phyloP scores from a whole-genome alignment of 2,329 filamentous ascomycete species.

The Aspergillus arachidicola region DNA sequence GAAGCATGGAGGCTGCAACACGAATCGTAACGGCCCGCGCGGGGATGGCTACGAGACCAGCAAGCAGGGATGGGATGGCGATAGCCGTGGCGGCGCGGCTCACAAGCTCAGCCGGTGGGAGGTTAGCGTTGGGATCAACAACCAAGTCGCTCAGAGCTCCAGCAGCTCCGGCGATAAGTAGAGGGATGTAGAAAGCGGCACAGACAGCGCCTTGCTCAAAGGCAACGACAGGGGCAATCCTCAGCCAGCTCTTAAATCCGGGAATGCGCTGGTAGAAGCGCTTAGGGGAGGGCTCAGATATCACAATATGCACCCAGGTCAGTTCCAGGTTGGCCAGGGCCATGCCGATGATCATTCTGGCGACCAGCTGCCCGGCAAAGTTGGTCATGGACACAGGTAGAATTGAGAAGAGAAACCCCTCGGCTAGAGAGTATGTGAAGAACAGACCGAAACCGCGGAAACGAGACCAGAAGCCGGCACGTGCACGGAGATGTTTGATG shows the following conservation, averaged over 20 bases:
- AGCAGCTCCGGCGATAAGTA: slow-evolving; percentile 54
- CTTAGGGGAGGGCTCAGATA: slow-evolving; percentile 67
- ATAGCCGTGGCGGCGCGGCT: slow-evolving; percentile 28
- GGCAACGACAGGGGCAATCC: slow-evolving; percentile 69
- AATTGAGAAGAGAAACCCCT: slow-evolving; percentile 49
- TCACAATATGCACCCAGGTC: slow-evolving; percentile 83
- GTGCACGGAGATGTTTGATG: slow-evolving; percentile 61
- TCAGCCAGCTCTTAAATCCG: slow-evolving; percentile 66
- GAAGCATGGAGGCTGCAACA: slow-evolving; percentile 82
- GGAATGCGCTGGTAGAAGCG: slow-evolving; percentile 72
- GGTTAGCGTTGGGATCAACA: slow-evolving; percentile 31
- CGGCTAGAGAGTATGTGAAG: slow-evolving; percentile 50
- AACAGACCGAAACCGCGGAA: slow-evolving; percentile 68
- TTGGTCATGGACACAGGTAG: slow-evolving; percentile 32
- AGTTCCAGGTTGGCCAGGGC: slow-evolving; percentile 69
- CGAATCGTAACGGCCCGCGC: slow-evolving; percentile 75
- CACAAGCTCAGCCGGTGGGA: slow-evolving; percentile 42
- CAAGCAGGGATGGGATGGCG: slow-evolving; percentile 50
- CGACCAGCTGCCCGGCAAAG: slow-evolving; percentile 51
- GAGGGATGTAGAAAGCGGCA: slow-evolving; percentile 43
- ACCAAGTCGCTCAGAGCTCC: slow-evolving; percentile 37
- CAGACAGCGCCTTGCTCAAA: slow-evolving; percentile 62
- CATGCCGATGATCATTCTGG: slow-evolving; percentile 61
- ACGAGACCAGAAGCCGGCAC: slow-evolving; percentile 65
- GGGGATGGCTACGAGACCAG: slow-evolving; percentile 71